Percentiles rank a stretch among this genome's conserved stretches.
Conservation (phyloP, 1,284 basidiomycete species). For the Filobasidium uniguttulatum region DNA sequence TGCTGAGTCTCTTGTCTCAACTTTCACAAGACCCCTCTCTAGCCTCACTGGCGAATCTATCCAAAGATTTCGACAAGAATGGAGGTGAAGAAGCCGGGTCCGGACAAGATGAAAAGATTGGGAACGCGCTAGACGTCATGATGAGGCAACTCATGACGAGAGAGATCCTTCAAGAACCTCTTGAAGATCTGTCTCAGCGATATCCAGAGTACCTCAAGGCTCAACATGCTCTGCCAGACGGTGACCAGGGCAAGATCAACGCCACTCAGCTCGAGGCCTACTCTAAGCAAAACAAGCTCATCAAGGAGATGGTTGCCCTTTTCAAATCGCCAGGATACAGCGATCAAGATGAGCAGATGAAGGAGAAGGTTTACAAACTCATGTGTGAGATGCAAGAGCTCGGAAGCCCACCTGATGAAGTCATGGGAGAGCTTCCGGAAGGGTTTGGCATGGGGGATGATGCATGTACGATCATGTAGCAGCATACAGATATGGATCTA, state of each 20-base stretch:
- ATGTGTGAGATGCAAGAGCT: slow-evolving; percentile 39
- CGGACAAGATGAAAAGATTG: slow-evolving; percentile 52
- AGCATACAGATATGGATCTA: too few relatives aligned
- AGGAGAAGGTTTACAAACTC: slow-evolving; percentile 50
- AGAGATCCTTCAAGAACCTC: slow-evolving; percentile 80
- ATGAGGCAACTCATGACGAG: slow-evolving; percentile 90
- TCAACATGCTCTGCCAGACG: too few relatives aligned
- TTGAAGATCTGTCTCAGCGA: slow-evolving; percentile 74
- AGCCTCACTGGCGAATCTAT: neutral
- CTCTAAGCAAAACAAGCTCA: slow-evolving; percentile 51
- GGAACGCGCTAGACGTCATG: slow-evolving; percentile 72
- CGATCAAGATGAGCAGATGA: slow-evolving; percentile 48
- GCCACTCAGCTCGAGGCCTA: slow-evolving; percentile 56
- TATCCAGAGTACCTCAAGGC: slow-evolving; percentile 64
- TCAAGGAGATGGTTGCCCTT: slow-evolving; percentile 53
- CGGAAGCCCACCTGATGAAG: slow-evolving; percentile 75
- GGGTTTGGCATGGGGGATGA: slow-evolving; percentile 45
- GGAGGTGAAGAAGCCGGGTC: slow-evolving; percentile 27
- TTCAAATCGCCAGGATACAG: slow-evolving; percentile 58
- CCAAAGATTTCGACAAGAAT: neutral
- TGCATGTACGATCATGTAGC: slow-evolving; percentile 28
- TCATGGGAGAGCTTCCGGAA: slow-evolving; percentile 74
- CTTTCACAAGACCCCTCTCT: slow-evolving; percentile 15
- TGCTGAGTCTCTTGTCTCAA: slow-evolving; percentile 32
- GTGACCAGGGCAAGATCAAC: slow-evolving; percentile 43